These are phyloP conservation scores for Flaveria ramosissima DNA, from an alignment of 129 eudicot species.

Conservation along the genomic window DNA sequence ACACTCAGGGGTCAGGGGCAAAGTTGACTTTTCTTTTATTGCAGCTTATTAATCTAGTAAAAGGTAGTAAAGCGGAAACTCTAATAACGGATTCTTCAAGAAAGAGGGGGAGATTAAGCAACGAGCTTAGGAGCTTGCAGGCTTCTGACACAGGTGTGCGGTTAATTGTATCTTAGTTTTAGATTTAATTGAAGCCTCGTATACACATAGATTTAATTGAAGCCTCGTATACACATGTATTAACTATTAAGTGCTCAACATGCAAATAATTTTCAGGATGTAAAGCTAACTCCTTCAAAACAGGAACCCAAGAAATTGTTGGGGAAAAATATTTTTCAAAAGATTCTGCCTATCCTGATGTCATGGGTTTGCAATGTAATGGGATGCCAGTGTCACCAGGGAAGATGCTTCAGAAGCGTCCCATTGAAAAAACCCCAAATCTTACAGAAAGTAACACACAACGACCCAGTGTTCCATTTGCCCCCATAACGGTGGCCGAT, in stretches of 20 bases:
- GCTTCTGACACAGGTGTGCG: conserved; percentile 38
- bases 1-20: conserved; percentile 5
- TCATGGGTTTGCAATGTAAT: conserved; percentile 48
- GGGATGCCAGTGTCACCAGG: conserved; percentile 33
- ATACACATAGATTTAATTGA: not conserved
- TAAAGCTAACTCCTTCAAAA: conserved; percentile 25
- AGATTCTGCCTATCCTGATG: conserved; percentile 32
- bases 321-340: conserved; percentile 23
- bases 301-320: conserved; percentile 27
- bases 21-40: conserved; percentile 21
- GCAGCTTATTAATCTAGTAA: conserved; percentile 45
- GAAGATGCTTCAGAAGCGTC: conserved; percentile 22
- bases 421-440: conserved; percentile 18
- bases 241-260: conserved; percentile 8
- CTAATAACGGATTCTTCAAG: conserved; percentile 15
- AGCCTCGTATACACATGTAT: not conserved
- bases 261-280: conserved; percentile 38
- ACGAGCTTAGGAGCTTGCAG: conserved; percentile 26
- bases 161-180: conserved; percentile 10
- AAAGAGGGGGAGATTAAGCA: conserved; percentile 36
- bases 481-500: conserved; percentile 7
- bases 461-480: conserved; percentile 24
- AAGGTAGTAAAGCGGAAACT: too few relatives aligned
- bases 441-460: conserved; percentile 22
- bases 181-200: not conserved